A percentile compares a stretch with the other conserved stretches of the same genome.
Evolutionary conservation across 2,329 filamentous ascomycete species (phyloP).

Genomic region (Microdochium bolleyi): DNA sequence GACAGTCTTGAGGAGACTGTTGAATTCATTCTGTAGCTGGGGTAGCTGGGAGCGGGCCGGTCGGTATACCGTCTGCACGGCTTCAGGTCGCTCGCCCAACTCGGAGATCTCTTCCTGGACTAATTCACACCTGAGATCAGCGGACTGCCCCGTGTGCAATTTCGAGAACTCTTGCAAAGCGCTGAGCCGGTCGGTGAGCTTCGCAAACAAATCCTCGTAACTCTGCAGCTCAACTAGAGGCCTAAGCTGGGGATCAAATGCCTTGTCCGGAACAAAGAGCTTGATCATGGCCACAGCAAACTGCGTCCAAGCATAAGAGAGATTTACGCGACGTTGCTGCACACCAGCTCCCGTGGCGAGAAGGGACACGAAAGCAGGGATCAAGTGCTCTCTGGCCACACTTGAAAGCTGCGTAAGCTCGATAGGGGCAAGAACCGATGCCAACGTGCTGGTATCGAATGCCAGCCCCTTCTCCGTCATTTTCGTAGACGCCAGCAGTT

Average conservation of each 20-base stretch:
- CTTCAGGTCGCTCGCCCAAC: slow-evolving; percentile 59
- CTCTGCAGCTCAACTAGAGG: slow-evolving; percentile 58
- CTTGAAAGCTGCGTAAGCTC: neutral
- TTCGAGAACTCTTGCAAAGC: slow-evolving; percentile 59
- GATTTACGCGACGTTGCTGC: slow-evolving; percentile 17
- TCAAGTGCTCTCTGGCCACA: slow-evolving; percentile 24
- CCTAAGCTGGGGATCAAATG: slow-evolving; percentile 71
- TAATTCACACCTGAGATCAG: slow-evolving; percentile 57
- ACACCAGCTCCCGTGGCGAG: slow-evolving; percentile 21
- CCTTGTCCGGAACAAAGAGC: slow-evolving; percentile 78
- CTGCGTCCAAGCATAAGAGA: slow-evolving; percentile 63
- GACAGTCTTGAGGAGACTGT: slow-evolving; percentile 62
- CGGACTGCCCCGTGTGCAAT: slow-evolving; percentile 58
- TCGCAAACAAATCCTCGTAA: slow-evolving; percentile 43
- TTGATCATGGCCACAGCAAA: slow-evolving; percentile 67
- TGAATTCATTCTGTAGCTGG: slow-evolving; percentile 75
- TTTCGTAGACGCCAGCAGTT: slow-evolving; percentile 6
- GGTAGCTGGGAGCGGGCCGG: slow-evolving; percentile 60
- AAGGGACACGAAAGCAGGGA: slow-evolving; percentile 36
- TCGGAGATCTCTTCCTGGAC: slow-evolving; percentile 53
- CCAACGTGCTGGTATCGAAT: slow-evolving; percentile 20
- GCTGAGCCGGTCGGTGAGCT: slow-evolving; percentile 47
- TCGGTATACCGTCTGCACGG: slow-evolving; percentile 61
- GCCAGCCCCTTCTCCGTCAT: slow-evolving; percentile 8
- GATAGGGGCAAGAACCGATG: neutral